Conservation (phyloP, 2,329 filamentous ascomycete genomes). For the Dactylellina haptotyla region DNA sequence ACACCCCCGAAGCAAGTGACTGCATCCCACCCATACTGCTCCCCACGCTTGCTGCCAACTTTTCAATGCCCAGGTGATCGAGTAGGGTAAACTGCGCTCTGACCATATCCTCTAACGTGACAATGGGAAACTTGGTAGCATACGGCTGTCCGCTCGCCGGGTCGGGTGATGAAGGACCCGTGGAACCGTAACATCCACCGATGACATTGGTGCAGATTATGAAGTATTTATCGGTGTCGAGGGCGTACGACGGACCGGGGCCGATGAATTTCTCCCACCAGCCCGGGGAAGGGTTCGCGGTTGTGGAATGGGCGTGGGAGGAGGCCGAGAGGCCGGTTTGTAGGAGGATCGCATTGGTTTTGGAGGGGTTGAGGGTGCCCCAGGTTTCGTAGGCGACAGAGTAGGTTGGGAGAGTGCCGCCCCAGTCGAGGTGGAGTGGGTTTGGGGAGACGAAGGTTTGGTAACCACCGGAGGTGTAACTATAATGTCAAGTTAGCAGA, state of each 20-base stretch:
- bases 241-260: conserved; percentile 70
- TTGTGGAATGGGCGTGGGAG: conserved; percentile 94
- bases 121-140: conserved; percentile 91
- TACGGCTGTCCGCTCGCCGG: conserved; percentile 79
- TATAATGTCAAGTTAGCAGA: too few species aligned
- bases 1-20: conserved; percentile 82
- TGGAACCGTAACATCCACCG: conserved; percentile 94
- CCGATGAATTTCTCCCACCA: conserved; percentile 99
- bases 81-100: conserved; percentile 91
- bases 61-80: conserved; percentile 78
- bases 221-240: conserved; percentile 92
- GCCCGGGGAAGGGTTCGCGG: conserved; percentile 82
- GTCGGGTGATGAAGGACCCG: conserved; percentile 86
- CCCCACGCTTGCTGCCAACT: conserved; percentile 89
- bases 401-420: conserved; percentile 87
- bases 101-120: conserved; percentile 98
- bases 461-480: conserved; percentile 90
- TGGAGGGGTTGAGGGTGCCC: conserved; percentile 81
- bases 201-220: conserved; percentile 97
- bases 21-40: conserved; percentile 99
- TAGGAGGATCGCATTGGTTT: conserved; percentile 87
- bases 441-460: conserved; percentile 77
- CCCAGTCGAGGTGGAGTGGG: conserved; percentile 89
- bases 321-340: conserved; percentile 97
- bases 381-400: conserved; percentile 93